Conservation (phyloP, 2,329 filamentous ascomycete species). For the Delphinella strobiligena region DNA sequence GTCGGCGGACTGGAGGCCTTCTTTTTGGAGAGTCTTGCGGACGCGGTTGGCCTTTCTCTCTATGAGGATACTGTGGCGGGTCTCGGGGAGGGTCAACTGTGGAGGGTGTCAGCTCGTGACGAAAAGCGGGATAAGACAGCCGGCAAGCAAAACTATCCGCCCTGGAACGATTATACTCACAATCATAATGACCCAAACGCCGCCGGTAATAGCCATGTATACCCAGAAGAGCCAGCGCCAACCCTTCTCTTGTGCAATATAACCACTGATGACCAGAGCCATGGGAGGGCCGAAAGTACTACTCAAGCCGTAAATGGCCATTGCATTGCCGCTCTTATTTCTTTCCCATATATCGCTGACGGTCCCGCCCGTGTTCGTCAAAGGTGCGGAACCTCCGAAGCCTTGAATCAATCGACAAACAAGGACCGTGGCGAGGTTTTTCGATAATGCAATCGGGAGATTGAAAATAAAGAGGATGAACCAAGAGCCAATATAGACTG, state of each 20-base stretch:
- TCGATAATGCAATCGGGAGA: constrained; percentile 11
- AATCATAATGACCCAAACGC: constrained; percentile 14
- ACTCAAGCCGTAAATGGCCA: constrained; percentile 25
- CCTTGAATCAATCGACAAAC: constrained; percentile 20
- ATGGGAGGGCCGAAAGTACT: constrained; percentile 25
- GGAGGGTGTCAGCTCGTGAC: neutral
- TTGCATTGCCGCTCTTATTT: constrained; percentile 20
- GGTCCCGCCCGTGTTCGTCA: constrained; percentile 22
- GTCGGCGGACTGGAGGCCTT: constrained; percentile 8
- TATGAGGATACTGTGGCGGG: constrained; percentile 19
- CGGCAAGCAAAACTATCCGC: no score
- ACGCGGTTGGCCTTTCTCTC: constrained; percentile 54
- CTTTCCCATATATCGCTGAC: constrained; percentile 23
- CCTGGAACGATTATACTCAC: no score
- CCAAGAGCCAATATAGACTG: constrained; percentile 21
- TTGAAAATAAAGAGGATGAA: constrained; percentile 21
- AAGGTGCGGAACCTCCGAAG: constrained; percentile 20
- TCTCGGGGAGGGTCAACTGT: constrained; percentile 16
- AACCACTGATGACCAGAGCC: constrained; percentile 23
- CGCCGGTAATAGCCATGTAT: constrained; percentile 16
- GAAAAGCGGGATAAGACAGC: no score
- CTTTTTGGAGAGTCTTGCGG: constrained; percentile 32
- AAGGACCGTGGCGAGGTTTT: constrained; percentile 12
- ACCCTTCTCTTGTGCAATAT: constrained; percentile 16
- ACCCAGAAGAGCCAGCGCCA: constrained; percentile 17